Evolutionary conservation across 805 yeast genomes (phyloP).

Genomic region (Suhomyces faveliae): DNA sequence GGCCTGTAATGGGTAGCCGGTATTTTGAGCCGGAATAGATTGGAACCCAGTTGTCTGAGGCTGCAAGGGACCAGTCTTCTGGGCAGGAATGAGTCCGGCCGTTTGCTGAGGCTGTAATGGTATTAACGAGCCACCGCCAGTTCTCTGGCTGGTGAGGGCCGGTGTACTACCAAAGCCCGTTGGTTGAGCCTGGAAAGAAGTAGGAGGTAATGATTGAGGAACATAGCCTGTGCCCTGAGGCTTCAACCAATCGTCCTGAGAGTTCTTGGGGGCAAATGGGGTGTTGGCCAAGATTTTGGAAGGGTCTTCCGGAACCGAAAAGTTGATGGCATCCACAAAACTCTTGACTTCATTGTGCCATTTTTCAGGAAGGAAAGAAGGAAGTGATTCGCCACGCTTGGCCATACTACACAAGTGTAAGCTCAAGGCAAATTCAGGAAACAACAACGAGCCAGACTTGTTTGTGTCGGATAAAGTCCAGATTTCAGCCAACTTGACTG

Average conservation of each 20-base stretch:
- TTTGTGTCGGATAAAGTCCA: conserved; percentile 93
- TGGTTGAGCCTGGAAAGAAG: conserved; percentile 40
- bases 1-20: conserved; percentile 21
- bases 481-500: conserved; percentile 74
- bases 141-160: conserved; percentile 35
- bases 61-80: conserved; percentile 37
- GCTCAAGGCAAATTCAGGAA: conserved; percentile 93
- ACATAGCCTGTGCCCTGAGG: conserved; percentile 32
- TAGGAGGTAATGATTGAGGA: conserved; percentile 16
- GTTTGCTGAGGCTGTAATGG: conserved; percentile 67
- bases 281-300: conserved; percentile 40
- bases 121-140: conserved; percentile 46
- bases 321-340: conserved; percentile 84
- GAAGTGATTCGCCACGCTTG: conserved; percentile 75
- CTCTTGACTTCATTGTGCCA: conserved; percentile 82
- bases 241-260: conserved; percentile 27
- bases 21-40: conserved; percentile 14
- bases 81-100: conserved; percentile 57
- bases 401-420: conserved; percentile 81
- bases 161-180: conserved; percentile 30
- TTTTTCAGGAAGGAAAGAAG: conserved; percentile 66
- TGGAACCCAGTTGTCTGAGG: conserved; percentile 20
- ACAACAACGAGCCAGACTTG: conserved; percentile 77
- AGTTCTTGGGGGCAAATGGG: conserved; percentile 30
- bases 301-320: conserved; percentile 65